Base-by-base conservation (phyloP, 345 rosid species). In the Garcia nutans region DNA sequence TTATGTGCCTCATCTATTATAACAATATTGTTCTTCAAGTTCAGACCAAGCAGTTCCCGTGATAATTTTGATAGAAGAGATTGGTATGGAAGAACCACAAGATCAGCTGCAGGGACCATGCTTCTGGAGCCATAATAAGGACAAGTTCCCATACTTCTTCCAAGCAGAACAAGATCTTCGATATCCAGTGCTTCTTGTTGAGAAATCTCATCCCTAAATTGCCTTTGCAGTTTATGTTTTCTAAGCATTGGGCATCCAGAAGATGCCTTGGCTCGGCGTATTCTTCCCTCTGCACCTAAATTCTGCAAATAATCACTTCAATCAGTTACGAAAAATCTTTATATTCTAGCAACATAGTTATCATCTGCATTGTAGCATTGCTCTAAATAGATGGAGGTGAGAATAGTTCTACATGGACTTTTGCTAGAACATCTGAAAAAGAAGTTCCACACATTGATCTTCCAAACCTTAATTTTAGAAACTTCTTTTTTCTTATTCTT, bases 1-100 rank as follows among this genome's bases (percentile, higher is more conserved):
- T 95, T 95, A 84, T 95, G 97, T 75, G 97, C 99, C 87, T 95
- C 99, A 47, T 93, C 99, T 75, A 95, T 90, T 71, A 95, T 90
- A 73, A 95, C 88, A 74, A 95, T 87, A 82, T 72, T 91, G 26
- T 87, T 87, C 82, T 89, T 91, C 91, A 93, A 85, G 76, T 83
- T 87, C 65, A 95, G 87, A 26, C 94, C 97, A 74, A 95, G 97
- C 64, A 93, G 87, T 71, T 95, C 97, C 49, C 97, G 91, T n/a
- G 99, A 90, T 50, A 97, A 86, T 88, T 91, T 90, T 82, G 94
- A 91, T 44, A 95, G 89, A 72, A 95, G 92, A 77, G 99, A 95
- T 68, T 93, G 97, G 77, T 95, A 95, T 33, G 99, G 99, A 72
- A 95, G 97, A 80, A 93, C 89, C 57, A 93, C 92, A 80, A 93